A percentile compares a stretch with the other conserved stretches of the same genome.
Conservation (phyloP, 345 rosid genomes). For the Sonneratia alba region DNA sequence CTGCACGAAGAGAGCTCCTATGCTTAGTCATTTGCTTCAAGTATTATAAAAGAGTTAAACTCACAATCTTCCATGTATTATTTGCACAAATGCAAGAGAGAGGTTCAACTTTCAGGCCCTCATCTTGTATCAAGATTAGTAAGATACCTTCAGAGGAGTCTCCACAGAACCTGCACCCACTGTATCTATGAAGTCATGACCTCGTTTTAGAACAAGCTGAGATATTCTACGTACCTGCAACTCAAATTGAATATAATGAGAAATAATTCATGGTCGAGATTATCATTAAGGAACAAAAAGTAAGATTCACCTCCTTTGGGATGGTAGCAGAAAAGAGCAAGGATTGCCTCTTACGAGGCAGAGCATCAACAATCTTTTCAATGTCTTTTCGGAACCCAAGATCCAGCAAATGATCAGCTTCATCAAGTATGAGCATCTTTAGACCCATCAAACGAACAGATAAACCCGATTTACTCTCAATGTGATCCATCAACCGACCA, state of each 20-base stretch:
- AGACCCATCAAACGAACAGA: slow-evolving; percentile 76
- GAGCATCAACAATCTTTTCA: slow-evolving; percentile 78
- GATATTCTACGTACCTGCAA: slow-evolving; percentile 51
- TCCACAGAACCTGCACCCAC: slow-evolving; percentile 67
- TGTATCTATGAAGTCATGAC: slow-evolving; percentile 66
- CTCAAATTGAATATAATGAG: not conserved
- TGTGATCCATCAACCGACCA: slow-evolving; percentile 87
- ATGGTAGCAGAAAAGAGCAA: slow-evolving; percentile 84
- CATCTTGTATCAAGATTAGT: not conserved
- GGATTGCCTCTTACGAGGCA: slow-evolving; percentile 83
- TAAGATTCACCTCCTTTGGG: slow-evolving; percentile 67
- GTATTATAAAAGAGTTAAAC: not conserved
- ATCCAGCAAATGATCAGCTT: slow-evolving; percentile 90
- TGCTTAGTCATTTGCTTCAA: not conserved
- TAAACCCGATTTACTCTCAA: slow-evolving; percentile 76
- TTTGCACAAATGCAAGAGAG: not conserved
- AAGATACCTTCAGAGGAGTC: slow-evolving; percentile 66
- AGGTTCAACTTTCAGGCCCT: not conserved
- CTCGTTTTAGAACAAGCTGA: slow-evolving; percentile 87
- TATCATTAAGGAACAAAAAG: not conserved
- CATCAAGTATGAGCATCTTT: slow-evolving; percentile 87
- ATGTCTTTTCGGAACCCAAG: slow-evolving; percentile 92
- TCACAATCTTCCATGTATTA: slow-evolving; percentile 30
- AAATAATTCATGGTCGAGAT: slow-evolving; percentile 2
- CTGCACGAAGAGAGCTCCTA: slow-evolving; percentile 25